A percentile compares a stretch with the other conserved stretches of the same genome.
phyloP scores from a whole-genome alignment of 345 rosid genomes.

The Citrus sp. region DNA sequence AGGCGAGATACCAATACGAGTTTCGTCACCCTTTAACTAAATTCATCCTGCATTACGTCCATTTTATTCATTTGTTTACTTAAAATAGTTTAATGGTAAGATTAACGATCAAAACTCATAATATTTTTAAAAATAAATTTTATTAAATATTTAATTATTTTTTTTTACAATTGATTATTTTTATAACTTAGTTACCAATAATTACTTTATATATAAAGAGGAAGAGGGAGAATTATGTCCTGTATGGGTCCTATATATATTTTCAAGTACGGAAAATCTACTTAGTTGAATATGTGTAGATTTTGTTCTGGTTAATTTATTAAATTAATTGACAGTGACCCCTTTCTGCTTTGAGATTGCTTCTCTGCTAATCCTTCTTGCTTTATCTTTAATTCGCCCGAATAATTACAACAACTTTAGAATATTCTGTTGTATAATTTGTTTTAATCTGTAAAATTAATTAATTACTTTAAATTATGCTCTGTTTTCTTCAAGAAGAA shows the following conservation, averaged over 20 bases:
- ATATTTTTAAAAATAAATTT: no score
- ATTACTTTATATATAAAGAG: no score
- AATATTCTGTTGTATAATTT: background rate
- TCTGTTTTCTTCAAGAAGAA: background rate
- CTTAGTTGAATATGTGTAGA: background rate
- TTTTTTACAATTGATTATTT: rapidly evolving
- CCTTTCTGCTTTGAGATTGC: background rate
- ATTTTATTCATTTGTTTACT: no score
- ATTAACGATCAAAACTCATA: no score
- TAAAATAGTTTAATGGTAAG: no score
- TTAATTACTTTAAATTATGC: conserved; percentile 7
- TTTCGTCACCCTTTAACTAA: no score
- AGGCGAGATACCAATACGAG: no score
- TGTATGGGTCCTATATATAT: no score
- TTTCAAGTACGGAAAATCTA: no score
- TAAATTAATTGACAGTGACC: background rate
- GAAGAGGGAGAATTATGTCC: no score
- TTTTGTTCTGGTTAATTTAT: background rate
- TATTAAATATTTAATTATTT: no score
- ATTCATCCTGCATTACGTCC: no score
- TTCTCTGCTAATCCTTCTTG: background rate
- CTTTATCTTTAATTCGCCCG: conserved; percentile 3
- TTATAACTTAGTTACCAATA: rapidly evolving
- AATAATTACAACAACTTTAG: conserved; percentile 17
- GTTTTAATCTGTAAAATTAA: background rate